Conservation (phyloP, 129 eudicot genomes). For the Ambrosia trifida region DNA sequence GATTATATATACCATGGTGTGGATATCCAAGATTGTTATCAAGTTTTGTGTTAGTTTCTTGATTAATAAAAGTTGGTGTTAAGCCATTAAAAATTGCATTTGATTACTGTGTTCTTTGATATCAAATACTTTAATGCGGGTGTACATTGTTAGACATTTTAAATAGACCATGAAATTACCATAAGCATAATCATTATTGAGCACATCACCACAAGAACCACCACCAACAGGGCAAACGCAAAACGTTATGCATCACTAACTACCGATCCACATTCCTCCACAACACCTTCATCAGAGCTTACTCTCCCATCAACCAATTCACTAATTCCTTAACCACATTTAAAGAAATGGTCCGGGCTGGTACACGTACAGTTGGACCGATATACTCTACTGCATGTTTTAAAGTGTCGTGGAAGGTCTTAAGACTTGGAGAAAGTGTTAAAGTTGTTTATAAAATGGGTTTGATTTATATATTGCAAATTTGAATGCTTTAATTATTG, state of each 20-base stretch:
- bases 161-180: too few species aligned
- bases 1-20: too few species aligned
- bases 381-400: constrained; percentile 47
- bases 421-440: constrained; percentile 39
- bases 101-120: too few species aligned
- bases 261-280: constrained; percentile 52
- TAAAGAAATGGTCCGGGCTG: constrained; percentile 37
- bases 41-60: too few species aligned
- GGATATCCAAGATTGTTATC: too few species aligned
- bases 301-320: constrained; percentile 27
- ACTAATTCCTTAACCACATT: constrained; percentile 37
- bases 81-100: too few species aligned
- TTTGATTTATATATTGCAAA: constrained; percentile 39
- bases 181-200: too few species aligned
- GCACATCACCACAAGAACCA: too few species aligned
- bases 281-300: constrained; percentile 52
- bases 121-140: too few species aligned
- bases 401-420: constrained; percentile 39
- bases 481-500: constrained; percentile 28
- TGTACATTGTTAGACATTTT: too few species aligned
- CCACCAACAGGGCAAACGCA: too few species aligned
- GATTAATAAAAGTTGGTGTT: too few species aligned
- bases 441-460: constrained; percentile 40
- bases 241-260: constrained; percentile 32
- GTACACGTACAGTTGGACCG: constrained; percentile 40